A percentile compares a stretch with the other conserved stretches of the same genome.
phyloP scores from a whole-genome alignment of 805 yeast species.

The Candida succiphila region DNA sequence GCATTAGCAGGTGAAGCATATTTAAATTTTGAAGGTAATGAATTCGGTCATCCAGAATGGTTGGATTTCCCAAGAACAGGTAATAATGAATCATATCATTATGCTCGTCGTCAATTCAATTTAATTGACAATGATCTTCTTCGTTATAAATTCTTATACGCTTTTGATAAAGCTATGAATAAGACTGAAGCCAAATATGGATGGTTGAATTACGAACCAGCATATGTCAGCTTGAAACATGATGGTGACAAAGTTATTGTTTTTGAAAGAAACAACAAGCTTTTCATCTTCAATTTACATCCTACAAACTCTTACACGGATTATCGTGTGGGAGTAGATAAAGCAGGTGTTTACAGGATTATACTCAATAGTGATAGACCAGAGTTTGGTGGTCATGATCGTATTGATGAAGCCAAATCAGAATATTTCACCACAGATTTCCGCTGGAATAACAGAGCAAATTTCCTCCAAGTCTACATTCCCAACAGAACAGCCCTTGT shows the following conservation, averaged over 20 bases:
- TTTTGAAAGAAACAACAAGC: constrained; percentile 76
- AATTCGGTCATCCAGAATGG: constrained; percentile 99
- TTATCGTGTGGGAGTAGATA: constrained; percentile 84
- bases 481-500: constrained; percentile 72
- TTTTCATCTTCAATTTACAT: constrained; percentile 87
- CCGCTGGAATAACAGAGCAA: constrained; percentile 70
- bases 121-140: constrained; percentile 70
- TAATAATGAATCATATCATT: constrained; percentile 80
- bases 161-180: constrained; percentile 85
- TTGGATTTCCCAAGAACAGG: constrained; percentile 92
- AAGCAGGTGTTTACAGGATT: constrained; percentile 64
- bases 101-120: constrained; percentile 93
- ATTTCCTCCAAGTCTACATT: constrained; percentile 67
- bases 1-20: constrained; percentile 96
- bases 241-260: constrained; percentile 84
- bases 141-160: constrained; percentile 67
- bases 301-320: constrained; percentile 76
- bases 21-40: constrained; percentile 93
- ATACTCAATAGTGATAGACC: constrained; percentile 66
- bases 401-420: constrained; percentile 47
- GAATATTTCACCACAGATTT: constrained; percentile 64
- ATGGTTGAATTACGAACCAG: constrained; percentile 64
- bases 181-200: constrained; percentile 56
- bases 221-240: constrained; percentile 80
- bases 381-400: constrained; percentile 72